Evolutionary conservation across 805 yeast species (phyloP).

Genomic region (Millerozyma miso): DNA sequence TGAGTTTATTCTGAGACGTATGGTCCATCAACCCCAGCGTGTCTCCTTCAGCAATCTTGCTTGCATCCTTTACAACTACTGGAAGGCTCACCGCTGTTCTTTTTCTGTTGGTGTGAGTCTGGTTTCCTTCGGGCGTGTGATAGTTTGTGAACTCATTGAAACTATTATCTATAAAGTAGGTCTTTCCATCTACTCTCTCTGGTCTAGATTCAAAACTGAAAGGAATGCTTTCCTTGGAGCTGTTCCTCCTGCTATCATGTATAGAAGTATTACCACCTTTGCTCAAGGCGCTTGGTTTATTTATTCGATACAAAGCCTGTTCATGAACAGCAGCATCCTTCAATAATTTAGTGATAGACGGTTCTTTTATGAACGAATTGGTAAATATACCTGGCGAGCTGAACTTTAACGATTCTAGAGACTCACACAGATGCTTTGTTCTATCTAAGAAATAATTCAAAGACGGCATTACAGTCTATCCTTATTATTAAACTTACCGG

Average conservation of each 20-base stretch:
- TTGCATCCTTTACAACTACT: constrained; percentile 8
- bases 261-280: neutral
- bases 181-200: constrained; percentile 49
- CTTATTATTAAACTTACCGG: constrained; percentile 1
- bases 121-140: constrained; percentile 19
- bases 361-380: constrained; percentile 52
- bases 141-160: constrained; percentile 22
- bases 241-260: constrained; percentile 1
- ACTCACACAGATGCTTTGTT: constrained; percentile 37
- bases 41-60: neutral
- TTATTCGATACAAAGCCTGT: constrained; percentile 45
- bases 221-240: neutral
- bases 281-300: constrained; percentile 12
- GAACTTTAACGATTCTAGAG: constrained; percentile 44
- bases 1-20: neutral
- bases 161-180: constrained; percentile 28
- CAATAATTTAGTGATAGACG: constrained; percentile 52
- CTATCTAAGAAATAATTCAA: constrained; percentile 23
- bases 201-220: constrained; percentile 23
- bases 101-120: constrained; percentile 18
- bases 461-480: constrained; percentile 12
- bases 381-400: constrained; percentile 60
- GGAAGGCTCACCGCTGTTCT: constrained; percentile 29
- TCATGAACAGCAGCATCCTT: constrained; percentile 57
- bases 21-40: neutral